Base-by-base conservation (phyloP, 768 basidiomycete genomes). In the Myochromella boudieri region DNA sequence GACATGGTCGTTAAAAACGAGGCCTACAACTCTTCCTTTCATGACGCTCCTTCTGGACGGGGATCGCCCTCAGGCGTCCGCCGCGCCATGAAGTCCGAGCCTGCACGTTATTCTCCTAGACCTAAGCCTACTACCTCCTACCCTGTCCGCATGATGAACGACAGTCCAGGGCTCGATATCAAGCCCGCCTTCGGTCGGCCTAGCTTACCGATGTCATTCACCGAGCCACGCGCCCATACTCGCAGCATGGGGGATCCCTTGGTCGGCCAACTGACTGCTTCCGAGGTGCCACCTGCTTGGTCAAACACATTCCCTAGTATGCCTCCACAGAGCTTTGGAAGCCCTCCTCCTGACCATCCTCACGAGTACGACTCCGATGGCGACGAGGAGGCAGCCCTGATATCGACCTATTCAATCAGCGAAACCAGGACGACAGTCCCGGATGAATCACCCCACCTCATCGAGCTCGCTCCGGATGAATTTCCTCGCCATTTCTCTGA, bases 401-500 rank as follows among this genome's bases (percentile, higher is more conserved):
- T 42, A 37, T 27, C 37, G 3, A 34, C 17, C 21, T 46, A 44
- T 18, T 29, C 36, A 28, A 34, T 17, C 6, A 18, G 21, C 4
- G 32, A 12, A 37, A n/a, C 21, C 24, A 12, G 3, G 10, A 25
- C 41, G 15, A 12, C 34, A 3, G n/a, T 4, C 6, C 56, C 56
- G 11, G 58, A 60, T 33, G 21, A 21, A 17, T 49, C 47, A 18
- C 46, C 33, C 20, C 40, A 40, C 11, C 52, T 68, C 10, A 55
- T 50, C 6, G 80, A 84, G 54, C 47, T 87, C 8, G 59, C 52
- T 24, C n/a, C 63, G 32, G 68, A 77, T 17, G 84, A 87, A 2
- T 82, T 85, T 53, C 79, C 82, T 0, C 42, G 33, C 11, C 81
- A 81, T 66, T 90, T 89, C 54, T 54, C 55, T 26, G 81, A 87